phyloP scores from a whole-genome alignment of 1,139 yeast genomes.

The Saccharomycopsis hybrid region DNA sequence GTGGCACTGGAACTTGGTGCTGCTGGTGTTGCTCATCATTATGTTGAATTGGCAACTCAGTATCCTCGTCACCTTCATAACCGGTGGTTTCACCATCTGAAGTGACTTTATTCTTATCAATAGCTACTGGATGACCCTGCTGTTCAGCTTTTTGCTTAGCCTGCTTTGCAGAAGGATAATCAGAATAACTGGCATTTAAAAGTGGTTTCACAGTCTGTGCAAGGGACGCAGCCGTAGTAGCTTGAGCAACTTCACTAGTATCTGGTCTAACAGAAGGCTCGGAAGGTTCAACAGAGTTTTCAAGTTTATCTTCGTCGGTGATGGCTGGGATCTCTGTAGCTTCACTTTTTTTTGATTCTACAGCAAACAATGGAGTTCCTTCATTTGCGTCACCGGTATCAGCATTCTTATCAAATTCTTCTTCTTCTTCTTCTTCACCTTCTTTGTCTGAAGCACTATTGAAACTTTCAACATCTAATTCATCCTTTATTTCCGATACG shows the following conservation, averaged over 20 bases:
- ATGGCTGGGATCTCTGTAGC: background rate
- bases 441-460: background rate
- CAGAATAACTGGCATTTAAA: too few relatives aligned
- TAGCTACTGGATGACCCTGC: conserved; percentile 3
- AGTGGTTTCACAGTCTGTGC: too few relatives aligned
- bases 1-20: too few relatives aligned
- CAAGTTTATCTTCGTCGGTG: background rate
- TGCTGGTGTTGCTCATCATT: too few relatives aligned
- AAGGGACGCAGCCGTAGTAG: too few relatives aligned
- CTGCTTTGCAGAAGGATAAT: too few relatives aligned
- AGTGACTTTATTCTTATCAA: conserved; percentile 20
- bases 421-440: too few relatives aligned
- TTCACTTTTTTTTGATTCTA: background rate
- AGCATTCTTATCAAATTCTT: too few relatives aligned
- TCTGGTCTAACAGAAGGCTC: too few relatives aligned
- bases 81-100: conserved; percentile 35
- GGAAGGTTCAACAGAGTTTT: background rate
- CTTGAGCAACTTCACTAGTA: too few relatives aligned
- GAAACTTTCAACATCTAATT: conserved; percentile 12
- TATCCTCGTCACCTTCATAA: conserved; percentile 47
- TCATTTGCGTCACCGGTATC: conserved; percentile 18
- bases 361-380: conserved; percentile 2
- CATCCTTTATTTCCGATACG: conserved; percentile 16
- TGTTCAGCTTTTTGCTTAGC: too few relatives aligned
- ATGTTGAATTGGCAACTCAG: conserved; percentile 26